A percentile compares a stretch with the other conserved stretches of the same genome.
These are phyloP conservation scores for Zymoseptoria pseudotritici DNA, from an alignment of 2,329 filamentous ascomycete species.

Conservation along the genomic window DNA sequence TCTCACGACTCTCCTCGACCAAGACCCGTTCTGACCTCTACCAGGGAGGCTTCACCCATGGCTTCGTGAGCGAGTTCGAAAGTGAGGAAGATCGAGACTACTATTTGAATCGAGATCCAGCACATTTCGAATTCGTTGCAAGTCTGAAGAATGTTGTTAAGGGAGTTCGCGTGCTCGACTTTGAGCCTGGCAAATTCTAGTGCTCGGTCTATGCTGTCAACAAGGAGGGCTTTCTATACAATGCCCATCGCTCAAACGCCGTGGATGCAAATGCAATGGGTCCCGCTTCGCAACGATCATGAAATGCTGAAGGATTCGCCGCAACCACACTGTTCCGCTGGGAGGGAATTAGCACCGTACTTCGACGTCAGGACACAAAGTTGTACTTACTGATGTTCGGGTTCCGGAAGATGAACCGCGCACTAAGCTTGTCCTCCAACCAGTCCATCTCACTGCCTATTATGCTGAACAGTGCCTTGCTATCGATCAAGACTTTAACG, in stretches of 20 bases:
- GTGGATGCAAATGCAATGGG: conserved; percentile 20
- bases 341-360: conserved; percentile 12
- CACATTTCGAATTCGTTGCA: conserved; percentile 54
- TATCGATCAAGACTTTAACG: conserved; percentile 91
- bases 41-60: conserved; percentile 57
- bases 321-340: conserved; percentile 92
- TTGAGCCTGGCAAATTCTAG: conserved; percentile 36
- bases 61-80: conserved; percentile 61
- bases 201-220: neutral
- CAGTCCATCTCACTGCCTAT: conserved; percentile 99
- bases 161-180: conserved; percentile 55
- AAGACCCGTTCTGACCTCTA: neutral
- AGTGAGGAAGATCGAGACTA: conserved; percentile 58
- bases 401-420: conserved; percentile 90
- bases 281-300: conserved; percentile 18
- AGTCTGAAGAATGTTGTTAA: conserved; percentile 43
- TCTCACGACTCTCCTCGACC: neutral
- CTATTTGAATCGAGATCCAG: conserved; percentile 59
- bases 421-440: conserved; percentile 89
- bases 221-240: neutral
- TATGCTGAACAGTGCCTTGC: conserved; percentile 94
- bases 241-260: conserved; percentile 10
- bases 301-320: conserved; percentile 78
- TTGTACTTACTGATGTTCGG: conserved; percentile 87
- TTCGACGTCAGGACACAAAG: neutral